phyloP scores from a whole-genome alignment of 768 basidiomycete species.

The Collybia mongolica region DNA sequence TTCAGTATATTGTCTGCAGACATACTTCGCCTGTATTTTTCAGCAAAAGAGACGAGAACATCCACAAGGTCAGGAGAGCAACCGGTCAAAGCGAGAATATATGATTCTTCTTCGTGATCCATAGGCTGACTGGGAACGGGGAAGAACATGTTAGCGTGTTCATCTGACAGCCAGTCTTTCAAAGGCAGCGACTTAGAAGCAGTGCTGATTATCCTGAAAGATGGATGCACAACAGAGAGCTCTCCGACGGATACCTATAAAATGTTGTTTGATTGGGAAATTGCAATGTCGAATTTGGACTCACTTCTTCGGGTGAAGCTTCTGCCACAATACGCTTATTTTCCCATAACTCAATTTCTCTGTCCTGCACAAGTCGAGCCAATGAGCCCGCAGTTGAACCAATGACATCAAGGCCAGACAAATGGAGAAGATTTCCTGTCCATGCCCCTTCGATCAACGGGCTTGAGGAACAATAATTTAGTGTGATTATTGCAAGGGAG shows the following conservation, averaged over 20 bases:
- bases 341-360: constrained; percentile 67
- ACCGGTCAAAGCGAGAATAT: constrained; percentile 48
- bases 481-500: background rate
- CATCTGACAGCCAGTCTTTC: constrained; percentile 67
- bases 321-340: constrained; percentile 55
- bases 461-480: constrained; percentile 1
- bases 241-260: constrained; percentile 30
- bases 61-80: constrained; percentile 38
- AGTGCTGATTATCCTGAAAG: constrained; percentile 61
- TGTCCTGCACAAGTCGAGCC: constrained; percentile 56
- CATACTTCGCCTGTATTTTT: constrained; percentile 55
- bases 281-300: background rate
- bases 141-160: constrained; percentile 74
- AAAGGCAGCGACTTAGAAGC: constrained; percentile 63
- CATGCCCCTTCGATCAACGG: constrained; percentile 54
- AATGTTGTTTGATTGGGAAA: background rate
- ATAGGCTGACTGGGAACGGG: constrained; percentile 60
- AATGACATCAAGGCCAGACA: constrained; percentile 63
- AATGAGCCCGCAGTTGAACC: constrained; percentile 65
- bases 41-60: constrained; percentile 50
- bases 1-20: constrained; percentile 56
- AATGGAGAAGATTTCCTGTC: constrained; percentile 55
- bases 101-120: constrained; percentile 47
- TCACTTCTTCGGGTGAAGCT: constrained; percentile 43
- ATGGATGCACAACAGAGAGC: constrained; percentile 50